Evolutionary conservation across 148 eudicot species (phyloP), one percentile per base, ranked within the genome.

Genomic region (Camellia sinensis): DNA sequence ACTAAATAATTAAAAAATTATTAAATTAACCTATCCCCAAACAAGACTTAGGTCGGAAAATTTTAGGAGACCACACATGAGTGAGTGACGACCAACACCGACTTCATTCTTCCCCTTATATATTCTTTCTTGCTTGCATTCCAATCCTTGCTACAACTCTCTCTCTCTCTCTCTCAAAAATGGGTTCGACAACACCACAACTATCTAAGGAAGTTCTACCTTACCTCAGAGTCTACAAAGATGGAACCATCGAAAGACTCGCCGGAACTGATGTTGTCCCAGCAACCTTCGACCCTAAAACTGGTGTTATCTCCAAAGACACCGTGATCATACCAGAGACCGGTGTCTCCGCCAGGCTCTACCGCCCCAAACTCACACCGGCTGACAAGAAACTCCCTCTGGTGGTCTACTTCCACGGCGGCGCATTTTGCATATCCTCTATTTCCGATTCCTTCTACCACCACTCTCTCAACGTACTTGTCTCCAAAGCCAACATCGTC

Each of bases 331-430:
- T 41, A 11, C 87, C 87, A 1, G 74, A 88, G 45, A 79, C 81
- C 43, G 86, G 84, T 3, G 59, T 87, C n/a, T 72, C 83, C 4
- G 91, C 85, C 61, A 82, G 93, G 63, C 74, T 90, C 8, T 89
- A 89, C 84, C 83, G 79, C 18, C 91, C 91, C 3, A 69, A 46
- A 2, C 14, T 0, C 37, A 8, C 13, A 7, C n/a, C 68, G 52
- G 17, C 82, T 12, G 22, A 67, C 29, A 19, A 4, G 22, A 88
- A 84, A 67, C 82, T 88, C 15, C 90, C 91, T 19, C 48, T 88
- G 3, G 82, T 90, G 3, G 50, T 90, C 13, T 91, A 89, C 75
- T 87, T 88, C 53, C 95, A 91, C 21, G 95, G 91, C 19, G 92
- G 95, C 2, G 95, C 89, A 0, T 90, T 89, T 48, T 80, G 84